These are phyloP conservation scores for Lasiosphaeris hirsuta DNA, from an alignment of 495 filamentous ascomycete species.

Conservation along the genomic window DNA sequence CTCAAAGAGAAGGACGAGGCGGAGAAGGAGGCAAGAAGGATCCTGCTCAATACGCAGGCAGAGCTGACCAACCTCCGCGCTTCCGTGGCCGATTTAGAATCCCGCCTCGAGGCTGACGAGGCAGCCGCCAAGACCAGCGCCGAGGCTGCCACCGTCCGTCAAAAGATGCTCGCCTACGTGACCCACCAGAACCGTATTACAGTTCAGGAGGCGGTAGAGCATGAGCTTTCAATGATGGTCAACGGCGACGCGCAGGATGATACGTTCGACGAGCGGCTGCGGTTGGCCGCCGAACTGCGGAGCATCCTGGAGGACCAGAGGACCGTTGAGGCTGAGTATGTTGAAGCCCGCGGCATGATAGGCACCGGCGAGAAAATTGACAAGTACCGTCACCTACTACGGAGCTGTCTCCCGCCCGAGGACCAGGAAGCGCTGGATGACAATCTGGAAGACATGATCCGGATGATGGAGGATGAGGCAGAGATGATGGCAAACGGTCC, in stretches of 20 bases:
- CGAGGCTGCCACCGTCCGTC: conserved; percentile 32
- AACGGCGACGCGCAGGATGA: conserved; percentile 31
- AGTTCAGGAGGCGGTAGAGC: conserved; percentile 34
- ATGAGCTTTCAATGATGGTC: conserved; percentile 27
- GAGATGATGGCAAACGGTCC: conserved; percentile 13
- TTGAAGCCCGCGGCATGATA: conserved; percentile 43
- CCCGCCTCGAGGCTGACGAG: conserved; percentile 42
- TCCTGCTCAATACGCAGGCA: conserved; percentile 49
- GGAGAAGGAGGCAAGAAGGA: conserved; percentile 53
- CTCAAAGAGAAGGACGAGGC: conserved; percentile 57
- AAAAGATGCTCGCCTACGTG: conserved; percentile 38
- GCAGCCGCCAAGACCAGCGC: conserved; percentile 35
- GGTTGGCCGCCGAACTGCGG: conserved; percentile 39
- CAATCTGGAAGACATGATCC: conserved; percentile 47
- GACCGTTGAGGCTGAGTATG: conserved; percentile 42
- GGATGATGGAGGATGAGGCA: conserved; percentile 50
- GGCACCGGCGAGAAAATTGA: conserved; percentile 49
- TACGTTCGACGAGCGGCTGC: conserved; percentile 34
- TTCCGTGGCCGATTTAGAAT: conserved; percentile 47
- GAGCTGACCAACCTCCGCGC: conserved; percentile 51
- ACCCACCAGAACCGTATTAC: conserved; percentile 41
- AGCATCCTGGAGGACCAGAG: conserved; percentile 38
- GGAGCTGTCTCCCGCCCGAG: conserved; percentile 42
- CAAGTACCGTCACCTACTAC: conserved; percentile 45
- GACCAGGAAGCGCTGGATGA: conserved; percentile 45